phyloP scores from a whole-genome alignment of 2,329 filamentous ascomycete genomes.

The Alternaria solani region DNA sequence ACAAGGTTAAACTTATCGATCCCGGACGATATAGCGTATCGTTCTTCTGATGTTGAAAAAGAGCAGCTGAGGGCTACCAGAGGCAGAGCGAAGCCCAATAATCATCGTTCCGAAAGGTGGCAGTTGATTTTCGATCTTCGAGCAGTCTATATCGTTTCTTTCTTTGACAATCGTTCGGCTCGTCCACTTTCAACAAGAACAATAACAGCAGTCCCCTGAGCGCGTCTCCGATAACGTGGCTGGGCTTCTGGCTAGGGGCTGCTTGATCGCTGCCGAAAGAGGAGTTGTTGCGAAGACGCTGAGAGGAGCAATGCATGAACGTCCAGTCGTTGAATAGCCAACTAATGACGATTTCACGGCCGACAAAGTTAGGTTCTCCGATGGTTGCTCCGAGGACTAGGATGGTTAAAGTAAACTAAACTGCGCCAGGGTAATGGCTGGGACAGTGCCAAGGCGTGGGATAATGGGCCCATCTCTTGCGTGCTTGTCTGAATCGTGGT shows the following conservation, averaged over 20 bases:
- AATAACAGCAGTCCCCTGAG: background rate
- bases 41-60: background rate
- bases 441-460: constrained; percentile 11
- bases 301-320: background rate
- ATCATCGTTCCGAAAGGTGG: background rate
- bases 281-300: background rate
- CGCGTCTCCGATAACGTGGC: background rate
- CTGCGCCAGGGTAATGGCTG: background rate
- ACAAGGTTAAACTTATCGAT: background rate
- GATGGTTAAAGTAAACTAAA: constrained; percentile 1
- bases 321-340: background rate
- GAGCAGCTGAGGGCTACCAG: background rate
- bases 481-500: constrained; percentile 10
- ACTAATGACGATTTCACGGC: background rate
- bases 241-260: background rate
- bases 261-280: background rate
- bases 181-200: background rate
- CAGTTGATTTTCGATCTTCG: background rate
- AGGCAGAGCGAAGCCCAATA: too few species aligned
- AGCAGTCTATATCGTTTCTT: background rate
- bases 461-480: constrained; percentile 1
- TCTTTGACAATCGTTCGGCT: background rate
- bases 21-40: background rate
- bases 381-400: constrained; percentile 1
- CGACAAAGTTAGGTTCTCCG: background rate